phyloP scores from a whole-genome alignment of 441 rosid genomes.

The Metrosideros polymorpha region DNA sequence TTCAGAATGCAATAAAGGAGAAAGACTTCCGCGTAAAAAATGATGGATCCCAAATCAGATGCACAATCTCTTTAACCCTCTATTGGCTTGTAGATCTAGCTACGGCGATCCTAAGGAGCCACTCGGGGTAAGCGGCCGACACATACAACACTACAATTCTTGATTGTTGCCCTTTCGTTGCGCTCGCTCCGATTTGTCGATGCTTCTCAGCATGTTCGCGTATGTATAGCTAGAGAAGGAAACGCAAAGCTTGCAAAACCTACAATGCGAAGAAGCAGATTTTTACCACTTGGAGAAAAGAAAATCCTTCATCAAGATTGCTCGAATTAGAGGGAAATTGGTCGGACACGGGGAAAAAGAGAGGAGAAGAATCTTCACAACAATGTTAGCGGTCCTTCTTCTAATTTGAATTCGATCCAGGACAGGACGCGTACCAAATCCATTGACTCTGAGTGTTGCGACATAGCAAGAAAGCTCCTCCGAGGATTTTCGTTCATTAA shows the following conservation, averaged over 20 bases:
- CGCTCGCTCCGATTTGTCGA: conserved; percentile 8
- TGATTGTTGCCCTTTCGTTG: background rate
- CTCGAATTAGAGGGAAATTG: background rate
- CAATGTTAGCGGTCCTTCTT: no score
- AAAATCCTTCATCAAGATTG: background rate
- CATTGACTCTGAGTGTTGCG: conserved; percentile 75
- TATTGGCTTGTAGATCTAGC: no score
- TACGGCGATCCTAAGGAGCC: no score
- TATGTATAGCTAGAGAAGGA: conserved; percentile 73
- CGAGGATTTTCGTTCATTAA: conserved; percentile 39
- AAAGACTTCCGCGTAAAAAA: no score
- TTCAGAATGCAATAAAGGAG: no score
- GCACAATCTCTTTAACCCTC: no score
- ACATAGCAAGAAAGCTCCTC: conserved; percentile 65
- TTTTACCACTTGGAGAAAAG: background rate
- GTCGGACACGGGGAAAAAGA: background rate
- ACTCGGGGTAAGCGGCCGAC: no score
- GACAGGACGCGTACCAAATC: conserved; percentile 51
- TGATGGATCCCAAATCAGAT: no score
- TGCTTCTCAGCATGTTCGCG: conserved; percentile 39
- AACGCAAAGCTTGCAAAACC: conserved; percentile 79
- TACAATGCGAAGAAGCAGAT: conserved; percentile 12
- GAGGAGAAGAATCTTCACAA: background rate
- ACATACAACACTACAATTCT: background rate
- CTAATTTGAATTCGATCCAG: background rate